Evolutionary conservation across 257 asterid genomes (phyloP).

Genomic region (Capsicum chinense): DNA sequence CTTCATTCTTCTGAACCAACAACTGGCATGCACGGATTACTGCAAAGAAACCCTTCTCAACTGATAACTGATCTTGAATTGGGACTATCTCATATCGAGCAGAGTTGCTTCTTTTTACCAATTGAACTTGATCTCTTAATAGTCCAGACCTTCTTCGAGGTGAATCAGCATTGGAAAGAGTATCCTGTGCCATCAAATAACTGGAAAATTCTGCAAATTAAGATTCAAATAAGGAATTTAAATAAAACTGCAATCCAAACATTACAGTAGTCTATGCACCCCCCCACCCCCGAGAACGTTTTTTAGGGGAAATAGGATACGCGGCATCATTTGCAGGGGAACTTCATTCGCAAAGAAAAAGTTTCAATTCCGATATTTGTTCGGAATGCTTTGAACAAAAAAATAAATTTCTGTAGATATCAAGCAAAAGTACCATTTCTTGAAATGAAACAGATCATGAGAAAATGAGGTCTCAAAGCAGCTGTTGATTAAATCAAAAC

Average conservation of each 20-base stretch:
- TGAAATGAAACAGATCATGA: neutral
- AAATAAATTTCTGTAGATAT: neutral
- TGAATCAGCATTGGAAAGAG: conserved; percentile 60
- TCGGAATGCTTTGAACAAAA: neutral
- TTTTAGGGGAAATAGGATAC: neutral
- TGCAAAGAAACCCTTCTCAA: conserved; percentile 92
- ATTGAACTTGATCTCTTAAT: conserved; percentile 86
- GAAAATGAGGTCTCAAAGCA: conserved; percentile 21
- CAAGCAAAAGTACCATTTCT: neutral
- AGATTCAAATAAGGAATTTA: conserved; percentile 9
- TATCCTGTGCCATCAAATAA: conserved; percentile 61
- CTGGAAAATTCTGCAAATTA: conserved; percentile 24
- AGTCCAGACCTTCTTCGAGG: conserved; percentile 84
- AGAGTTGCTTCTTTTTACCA: conserved; percentile 72
- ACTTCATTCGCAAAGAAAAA: conserved; percentile 3
- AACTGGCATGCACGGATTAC: conserved; percentile 91
- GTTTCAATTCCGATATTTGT: neutral
- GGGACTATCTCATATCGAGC: conserved; percentile 84
- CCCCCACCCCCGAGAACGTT: neutral
- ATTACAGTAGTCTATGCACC: neutral
- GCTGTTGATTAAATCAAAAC: neutral
- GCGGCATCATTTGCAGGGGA: neutral
- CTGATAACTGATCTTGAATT: conserved; percentile 76
- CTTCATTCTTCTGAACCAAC: conserved; percentile 89
- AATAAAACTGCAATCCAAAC: neutral